Conservation (phyloP, 2,329 filamentous ascomycete species). For the Beauveria asiatica region DNA sequence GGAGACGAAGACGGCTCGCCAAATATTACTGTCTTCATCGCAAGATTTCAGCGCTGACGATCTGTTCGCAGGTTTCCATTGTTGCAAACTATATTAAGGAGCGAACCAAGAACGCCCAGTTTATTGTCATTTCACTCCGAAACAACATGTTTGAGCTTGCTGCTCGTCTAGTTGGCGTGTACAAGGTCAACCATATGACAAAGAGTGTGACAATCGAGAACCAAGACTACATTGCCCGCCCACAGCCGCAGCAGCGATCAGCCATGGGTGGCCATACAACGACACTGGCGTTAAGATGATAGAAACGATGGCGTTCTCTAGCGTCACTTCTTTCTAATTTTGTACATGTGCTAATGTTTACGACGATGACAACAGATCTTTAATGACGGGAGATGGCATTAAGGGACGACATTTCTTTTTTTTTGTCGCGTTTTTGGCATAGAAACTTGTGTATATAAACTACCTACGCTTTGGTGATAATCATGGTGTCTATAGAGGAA, state of each 20-base stretch:
- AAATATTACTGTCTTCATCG: slow-evolving; percentile 2
- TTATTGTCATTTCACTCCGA: slow-evolving; percentile 92
- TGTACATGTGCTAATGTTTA: slow-evolving; percentile 11
- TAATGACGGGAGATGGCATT: slow-evolving; percentile 2
- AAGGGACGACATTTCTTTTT: not conserved
- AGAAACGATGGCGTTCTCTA: not conserved
- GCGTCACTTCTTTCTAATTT: not conserved
- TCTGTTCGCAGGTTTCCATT: slow-evolving; percentile 70
- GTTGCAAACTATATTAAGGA: slow-evolving; percentile 99
- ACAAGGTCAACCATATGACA: slow-evolving; percentile 99
- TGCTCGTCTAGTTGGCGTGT: slow-evolving; percentile 89
- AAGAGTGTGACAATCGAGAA: slow-evolving; percentile 89
- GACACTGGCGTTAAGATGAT: slow-evolving; percentile 28
- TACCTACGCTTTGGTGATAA: not conserved
- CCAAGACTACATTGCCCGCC: slow-evolving; percentile 57
- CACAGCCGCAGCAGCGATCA: slow-evolving; percentile 24
- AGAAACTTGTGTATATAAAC: not conserved
- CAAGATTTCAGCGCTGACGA: not conserved
- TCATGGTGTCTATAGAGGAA: not conserved
- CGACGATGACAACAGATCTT: not conserved
- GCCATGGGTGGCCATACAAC: slow-evolving; percentile 22
- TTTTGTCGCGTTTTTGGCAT: not conserved
- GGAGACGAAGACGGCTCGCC: not conserved
- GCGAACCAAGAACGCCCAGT: slow-evolving; percentile 97
- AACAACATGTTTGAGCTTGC: slow-evolving; percentile 99